phyloP scores from a whole-genome alignment of 176 grass and related monocot species.

The Oryza brachyantha region DNA sequence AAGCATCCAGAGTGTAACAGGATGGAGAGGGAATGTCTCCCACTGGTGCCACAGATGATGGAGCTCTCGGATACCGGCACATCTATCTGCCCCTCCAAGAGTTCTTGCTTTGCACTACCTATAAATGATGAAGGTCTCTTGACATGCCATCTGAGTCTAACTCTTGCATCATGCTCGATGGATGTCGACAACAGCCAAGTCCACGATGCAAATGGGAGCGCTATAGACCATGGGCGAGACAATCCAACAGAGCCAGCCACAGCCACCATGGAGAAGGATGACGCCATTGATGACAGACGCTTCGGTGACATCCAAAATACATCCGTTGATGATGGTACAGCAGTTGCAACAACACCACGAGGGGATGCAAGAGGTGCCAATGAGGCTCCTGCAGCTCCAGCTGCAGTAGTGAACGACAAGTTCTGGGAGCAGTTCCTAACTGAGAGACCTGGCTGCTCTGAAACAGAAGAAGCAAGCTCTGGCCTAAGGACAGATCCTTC shows the following conservation, averaged over 20 bases:
- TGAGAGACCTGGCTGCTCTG: conserved; percentile 67
- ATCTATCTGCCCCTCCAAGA: conserved; percentile 56
- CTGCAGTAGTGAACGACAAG: conserved; percentile 67
- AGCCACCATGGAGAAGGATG: conserved; percentile 18
- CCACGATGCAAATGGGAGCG: conserved; percentile 32
- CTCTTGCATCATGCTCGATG: conserved; percentile 65
- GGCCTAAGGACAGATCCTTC: conserved; percentile 40
- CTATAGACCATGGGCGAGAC: conserved; percentile 12
- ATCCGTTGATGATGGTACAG: neutral
- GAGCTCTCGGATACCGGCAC: conserved; percentile 59
- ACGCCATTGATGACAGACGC: neutral
- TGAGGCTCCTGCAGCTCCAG: conserved; percentile 42
- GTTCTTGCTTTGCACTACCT: conserved; percentile 29
- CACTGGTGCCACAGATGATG: conserved; percentile 35
- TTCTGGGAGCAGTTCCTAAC: conserved; percentile 99
- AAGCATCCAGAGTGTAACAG: conserved; percentile 42
- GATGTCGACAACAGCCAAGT: conserved; percentile 30
- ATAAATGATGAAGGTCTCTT: conserved; percentile 42
- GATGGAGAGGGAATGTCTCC: conserved; percentile 41
- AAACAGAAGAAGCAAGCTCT: conserved; percentile 65
- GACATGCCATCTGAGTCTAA: conserved; percentile 74
- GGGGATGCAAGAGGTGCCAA: neutral
- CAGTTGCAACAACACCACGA: neutral
- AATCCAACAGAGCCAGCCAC: conserved; percentile 4
- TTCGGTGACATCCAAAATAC: conserved; percentile 20